phyloP scores from a whole-genome alignment of 805 yeast species.

The Lipomyces kockii region DNA sequence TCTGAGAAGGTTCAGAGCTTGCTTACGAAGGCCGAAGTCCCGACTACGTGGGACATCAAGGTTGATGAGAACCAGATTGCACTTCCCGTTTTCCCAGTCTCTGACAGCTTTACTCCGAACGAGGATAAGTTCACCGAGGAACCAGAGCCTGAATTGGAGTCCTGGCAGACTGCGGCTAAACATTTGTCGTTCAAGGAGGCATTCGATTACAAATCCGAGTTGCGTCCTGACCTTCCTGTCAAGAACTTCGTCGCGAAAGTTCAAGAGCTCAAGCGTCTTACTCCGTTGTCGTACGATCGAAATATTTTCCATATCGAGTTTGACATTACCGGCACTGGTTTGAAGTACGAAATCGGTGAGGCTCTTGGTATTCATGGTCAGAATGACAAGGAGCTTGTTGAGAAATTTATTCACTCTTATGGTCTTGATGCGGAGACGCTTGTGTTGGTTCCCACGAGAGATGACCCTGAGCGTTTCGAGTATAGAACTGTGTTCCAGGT shows the following conservation, averaged over 20 bases:
- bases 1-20: slow-evolving; percentile 46
- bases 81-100: slow-evolving; percentile 60
- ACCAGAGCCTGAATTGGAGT: slow-evolving; percentile 50
- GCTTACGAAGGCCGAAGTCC: slow-evolving; percentile 42
- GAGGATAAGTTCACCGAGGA: slow-evolving; percentile 53
- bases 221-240: slow-evolving; percentile 90
- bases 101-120: slow-evolving; percentile 68
- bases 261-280: slow-evolving; percentile 87
- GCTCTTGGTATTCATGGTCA: slow-evolving; percentile 95
- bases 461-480: slow-evolving; percentile 61
- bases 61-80: slow-evolving; percentile 38
- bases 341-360: slow-evolving; percentile 92
- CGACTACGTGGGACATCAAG: slow-evolving; percentile 36
- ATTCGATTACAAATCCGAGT: slow-evolving; percentile 56
- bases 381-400: slow-evolving; percentile 68
- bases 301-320: slow-evolving; percentile 96
- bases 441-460: slow-evolving; percentile 73
- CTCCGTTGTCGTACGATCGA: slow-evolving; percentile 88
- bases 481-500: slow-evolving; percentile 82
- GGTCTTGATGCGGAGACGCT: slow-evolving; percentile 71
- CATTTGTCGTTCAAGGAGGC: slow-evolving; percentile 83
- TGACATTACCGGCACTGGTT: slow-evolving; percentile 86
- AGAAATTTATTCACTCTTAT: slow-evolving; percentile 69
- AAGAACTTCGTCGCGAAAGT: slow-evolving; percentile 86
- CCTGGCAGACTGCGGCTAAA: slow-evolving; percentile 62